Evolutionary conservation across 179 eudicot species (phyloP).

Genomic region (Actinidia chinensis): DNA sequence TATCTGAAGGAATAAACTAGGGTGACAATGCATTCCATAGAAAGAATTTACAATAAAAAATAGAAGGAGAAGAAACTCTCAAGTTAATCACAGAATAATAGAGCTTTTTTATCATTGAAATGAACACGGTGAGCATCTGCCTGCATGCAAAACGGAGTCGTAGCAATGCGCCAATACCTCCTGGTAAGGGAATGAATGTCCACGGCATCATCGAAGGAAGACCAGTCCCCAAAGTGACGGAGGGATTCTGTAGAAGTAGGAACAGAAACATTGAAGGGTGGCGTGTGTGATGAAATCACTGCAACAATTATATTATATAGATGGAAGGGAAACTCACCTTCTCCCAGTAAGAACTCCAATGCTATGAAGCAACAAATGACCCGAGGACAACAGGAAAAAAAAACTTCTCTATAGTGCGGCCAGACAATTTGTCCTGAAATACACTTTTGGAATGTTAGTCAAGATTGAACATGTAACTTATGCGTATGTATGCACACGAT

Average conservation of each 20-base stretch:
- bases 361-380: slow-evolving; percentile 53
- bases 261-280: background rate
- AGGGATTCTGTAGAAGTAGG: slow-evolving; percentile 42
- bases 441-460: slow-evolving; percentile 6
- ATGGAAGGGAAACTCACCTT: slow-evolving; percentile 40
- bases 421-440: slow-evolving; percentile 68
- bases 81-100: too few relatives aligned
- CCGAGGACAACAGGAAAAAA: slow-evolving; percentile 43
- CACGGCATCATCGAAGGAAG: slow-evolving; percentile 69
- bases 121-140: slow-evolving; percentile 20
- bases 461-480: background rate
- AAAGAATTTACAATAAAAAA: too few relatives aligned
- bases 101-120: too few relatives aligned
- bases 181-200: slow-evolving; percentile 56
- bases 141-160: slow-evolving; percentile 40
- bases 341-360: slow-evolving; percentile 74
- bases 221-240: slow-evolving; percentile 36
- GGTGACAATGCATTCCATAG: too few relatives aligned
- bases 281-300: background rate
- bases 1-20: too few relatives aligned
- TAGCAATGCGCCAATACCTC: slow-evolving; percentile 88
- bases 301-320: background rate
- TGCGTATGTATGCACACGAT: background rate
- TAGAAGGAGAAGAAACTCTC: too few relatives aligned
- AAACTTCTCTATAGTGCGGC: slow-evolving; percentile 50